These are phyloP conservation scores for Boletus eberwhitei DNA, from an alignment of 768 basidiomycete genomes.

Conservation along the genomic window DNA sequence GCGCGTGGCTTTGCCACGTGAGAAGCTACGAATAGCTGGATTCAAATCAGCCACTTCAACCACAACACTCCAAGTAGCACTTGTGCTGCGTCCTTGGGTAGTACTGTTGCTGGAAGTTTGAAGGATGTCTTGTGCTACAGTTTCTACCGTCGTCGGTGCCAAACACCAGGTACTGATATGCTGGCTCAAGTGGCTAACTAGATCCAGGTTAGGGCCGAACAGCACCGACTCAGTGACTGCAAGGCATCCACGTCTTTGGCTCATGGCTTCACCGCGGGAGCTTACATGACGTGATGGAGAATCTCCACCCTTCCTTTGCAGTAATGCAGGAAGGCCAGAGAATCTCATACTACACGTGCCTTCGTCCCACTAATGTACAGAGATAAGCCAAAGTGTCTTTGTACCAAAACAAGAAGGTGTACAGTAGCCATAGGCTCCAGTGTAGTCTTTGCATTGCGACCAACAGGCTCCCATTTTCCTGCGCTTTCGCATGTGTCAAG, in stretches of 20 bases:
- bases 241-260: conserved; percentile 16
- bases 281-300: conserved; percentile 15
- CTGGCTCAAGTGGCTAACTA: background rate
- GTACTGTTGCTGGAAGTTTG: background rate
- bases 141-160: background rate
- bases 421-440: background rate
- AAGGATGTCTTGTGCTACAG: background rate
- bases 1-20: conserved; percentile 33
- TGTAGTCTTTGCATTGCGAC: background rate
- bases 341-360: conserved; percentile 22
- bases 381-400: conserved; percentile 2
- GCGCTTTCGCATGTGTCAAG: background rate
- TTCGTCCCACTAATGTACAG: background rate
- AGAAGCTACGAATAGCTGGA: conserved; percentile 17
- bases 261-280: conserved; percentile 20
- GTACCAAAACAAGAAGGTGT: conserved; percentile 1
- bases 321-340: conserved; percentile 16
- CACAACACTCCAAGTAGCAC: background rate
- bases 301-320: conserved; percentile 28
- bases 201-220: background rate
- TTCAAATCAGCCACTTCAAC: conserved; percentile 18
- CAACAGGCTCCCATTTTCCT: background rate
- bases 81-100: background rate
- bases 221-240: background rate
- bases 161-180: background rate